Evolutionary conservation across 108 stramenopile species (phyloP).

Genomic region (Fistulifera pelliculosa): DNA sequence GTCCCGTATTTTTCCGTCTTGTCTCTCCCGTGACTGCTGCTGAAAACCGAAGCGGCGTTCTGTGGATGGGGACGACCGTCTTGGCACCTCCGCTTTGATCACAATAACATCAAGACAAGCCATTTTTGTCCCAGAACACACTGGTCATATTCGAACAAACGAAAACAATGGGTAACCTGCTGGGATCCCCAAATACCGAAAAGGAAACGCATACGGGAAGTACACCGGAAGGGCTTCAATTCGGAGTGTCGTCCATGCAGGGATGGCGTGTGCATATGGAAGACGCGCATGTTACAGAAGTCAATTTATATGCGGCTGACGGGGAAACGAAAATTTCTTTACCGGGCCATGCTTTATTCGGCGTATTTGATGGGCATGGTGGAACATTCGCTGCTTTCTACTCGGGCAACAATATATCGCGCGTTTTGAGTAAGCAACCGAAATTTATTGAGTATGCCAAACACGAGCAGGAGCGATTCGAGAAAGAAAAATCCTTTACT

Average conservation of each 20-base stretch:
- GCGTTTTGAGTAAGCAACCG: slow-evolving; percentile 29
- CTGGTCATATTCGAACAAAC: too few species aligned
- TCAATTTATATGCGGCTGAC: slow-evolving; percentile 3
- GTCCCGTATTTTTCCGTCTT: too few species aligned
- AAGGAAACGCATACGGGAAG: slow-evolving; percentile 54
- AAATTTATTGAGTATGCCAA: slow-evolving; percentile 41
- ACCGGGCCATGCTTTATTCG: slow-evolving; percentile 54
- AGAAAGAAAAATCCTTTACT: too few species aligned
- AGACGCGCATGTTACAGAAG: slow-evolving; percentile 55
- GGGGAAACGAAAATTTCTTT: slow-evolving; percentile 14
- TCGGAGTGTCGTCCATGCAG: slow-evolving; percentile 77
- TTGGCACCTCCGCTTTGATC: neutral
- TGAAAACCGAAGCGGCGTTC: too few species aligned
- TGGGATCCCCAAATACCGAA: slow-evolving; percentile 48
- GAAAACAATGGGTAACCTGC: slow-evolving; percentile 50
- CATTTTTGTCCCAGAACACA: too few species aligned
- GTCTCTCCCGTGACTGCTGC: too few species aligned
- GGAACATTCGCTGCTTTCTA: slow-evolving; percentile 62
- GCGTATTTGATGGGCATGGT: slow-evolving; percentile 79
- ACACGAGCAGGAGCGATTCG: slow-evolving; percentile 7
- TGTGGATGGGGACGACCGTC: neutral
- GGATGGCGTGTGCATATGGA: slow-evolving; percentile 89
- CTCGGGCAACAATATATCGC: slow-evolving; percentile 33
- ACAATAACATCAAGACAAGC: neutral
- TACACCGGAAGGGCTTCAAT: slow-evolving; percentile 21